Percentiles rank a stretch among this genome's conserved stretches.
Evolutionary conservation across 164 flowering plant species (phyloP).

Genomic region (Piper longum): DNA sequence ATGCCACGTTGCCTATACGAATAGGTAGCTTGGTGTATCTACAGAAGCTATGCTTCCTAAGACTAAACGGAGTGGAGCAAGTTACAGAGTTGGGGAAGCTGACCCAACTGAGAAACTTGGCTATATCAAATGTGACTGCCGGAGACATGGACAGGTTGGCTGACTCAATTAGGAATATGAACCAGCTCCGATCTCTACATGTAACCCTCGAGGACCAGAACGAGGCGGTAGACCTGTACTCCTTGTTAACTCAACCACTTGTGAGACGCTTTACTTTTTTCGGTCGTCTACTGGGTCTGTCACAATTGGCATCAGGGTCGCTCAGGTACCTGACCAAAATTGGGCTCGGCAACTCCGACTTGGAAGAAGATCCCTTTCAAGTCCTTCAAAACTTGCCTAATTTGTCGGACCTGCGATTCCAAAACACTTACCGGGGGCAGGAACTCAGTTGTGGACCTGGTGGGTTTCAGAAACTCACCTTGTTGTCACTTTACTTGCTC

Average conservation of each 20-base stretch:
- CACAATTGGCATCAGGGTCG: background rate
- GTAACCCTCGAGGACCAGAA: background rate
- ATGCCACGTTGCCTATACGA: background rate
- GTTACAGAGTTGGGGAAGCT: conserved; percentile 2
- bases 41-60: background rate
- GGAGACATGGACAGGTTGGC: background rate
- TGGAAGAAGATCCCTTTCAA: conserved; percentile 1
- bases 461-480: conserved; percentile 21
- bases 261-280: background rate
- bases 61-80: background rate
- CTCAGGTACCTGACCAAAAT: conserved; percentile 1
- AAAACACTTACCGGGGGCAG: conserved; percentile 15
- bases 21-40: background rate
- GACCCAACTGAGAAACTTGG: conserved; percentile 5
- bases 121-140: background rate
- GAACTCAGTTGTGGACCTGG: conserved; percentile 11
- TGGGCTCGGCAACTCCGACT: background rate
- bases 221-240: conserved; percentile 3
- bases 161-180: conserved; percentile 5
- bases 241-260: background rate
- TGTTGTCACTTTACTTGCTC: background rate
- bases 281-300: background rate
- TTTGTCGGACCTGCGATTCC: conserved; percentile 10
- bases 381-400: conserved; percentile 4
- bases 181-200: background rate